phyloP scores from a whole-genome alignment of 495 filamentous ascomycete genomes.

The Parathielavia hyrcaniae region DNA sequence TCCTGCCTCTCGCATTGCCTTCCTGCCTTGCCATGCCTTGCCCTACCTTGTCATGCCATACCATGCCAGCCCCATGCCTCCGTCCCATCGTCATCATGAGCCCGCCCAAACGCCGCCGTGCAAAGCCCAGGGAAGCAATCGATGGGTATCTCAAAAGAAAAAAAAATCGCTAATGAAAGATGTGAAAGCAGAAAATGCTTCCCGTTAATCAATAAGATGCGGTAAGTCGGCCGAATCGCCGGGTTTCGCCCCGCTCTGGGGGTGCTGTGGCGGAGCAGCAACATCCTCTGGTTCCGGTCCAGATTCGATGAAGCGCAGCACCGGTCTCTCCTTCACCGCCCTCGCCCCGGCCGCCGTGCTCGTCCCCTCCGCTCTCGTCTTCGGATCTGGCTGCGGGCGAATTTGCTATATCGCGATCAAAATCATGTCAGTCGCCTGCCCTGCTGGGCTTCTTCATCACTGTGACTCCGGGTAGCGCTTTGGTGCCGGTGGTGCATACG shows the following conservation, averaged over 20 bases:
- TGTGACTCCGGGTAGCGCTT: neutral
- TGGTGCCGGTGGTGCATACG: slow-evolving; percentile 19
- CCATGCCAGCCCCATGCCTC: neutral
- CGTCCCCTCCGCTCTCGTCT: neutral
- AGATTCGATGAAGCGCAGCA: slow-evolving; percentile 9
- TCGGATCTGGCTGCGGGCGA: neutral
- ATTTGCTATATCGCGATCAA: slow-evolving; percentile 2
- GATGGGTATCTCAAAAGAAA: slow-evolving; percentile 19
- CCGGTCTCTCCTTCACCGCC: neutral
- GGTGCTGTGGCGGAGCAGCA: neutral
- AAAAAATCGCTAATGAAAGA: neutral
- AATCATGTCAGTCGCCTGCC: slow-evolving; percentile 1
- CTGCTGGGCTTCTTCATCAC: no score
- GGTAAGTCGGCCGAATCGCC: slow-evolving; percentile 24
- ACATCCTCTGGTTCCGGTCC: slow-evolving; percentile 1
- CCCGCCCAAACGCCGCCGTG: neutral
- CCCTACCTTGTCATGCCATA: neutral
- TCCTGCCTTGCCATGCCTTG: neutral
- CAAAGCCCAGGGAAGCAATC: neutral
- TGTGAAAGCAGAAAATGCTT: neutral
- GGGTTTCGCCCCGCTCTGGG: slow-evolving; percentile 2
- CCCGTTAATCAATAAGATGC: slow-evolving; percentile 18
- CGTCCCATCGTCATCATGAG: neutral
- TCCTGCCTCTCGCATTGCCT: neutral
- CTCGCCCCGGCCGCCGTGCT: neutral